Percentiles rank a stretch among this genome's conserved stretches.
Evolutionary conservation across 352 stramenopile genomes (phyloP).

Genomic region (Globisporangium cylindrosporum): DNA sequence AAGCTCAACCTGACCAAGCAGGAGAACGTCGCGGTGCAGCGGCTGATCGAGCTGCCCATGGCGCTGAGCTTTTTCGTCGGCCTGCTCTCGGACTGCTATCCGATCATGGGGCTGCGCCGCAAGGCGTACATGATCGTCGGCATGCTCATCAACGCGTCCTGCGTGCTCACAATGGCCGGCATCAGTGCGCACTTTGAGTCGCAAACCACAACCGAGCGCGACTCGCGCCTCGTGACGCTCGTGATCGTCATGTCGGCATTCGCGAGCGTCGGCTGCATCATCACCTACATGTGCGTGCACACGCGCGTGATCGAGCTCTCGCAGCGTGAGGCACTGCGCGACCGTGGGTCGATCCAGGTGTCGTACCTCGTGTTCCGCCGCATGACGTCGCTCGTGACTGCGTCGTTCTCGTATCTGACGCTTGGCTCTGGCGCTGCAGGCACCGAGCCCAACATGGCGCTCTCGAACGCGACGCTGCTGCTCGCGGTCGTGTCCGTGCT

Average conservation of each 20-base stretch:
- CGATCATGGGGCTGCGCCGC: slow-evolving; percentile 85
- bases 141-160: slow-evolving; percentile 16
- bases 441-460: slow-evolving; percentile 7
- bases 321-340: slow-evolving; percentile 35
- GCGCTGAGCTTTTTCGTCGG: slow-evolving; percentile 87
- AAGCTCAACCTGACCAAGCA: slow-evolving; percentile 19
- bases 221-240: slow-evolving; percentile 18
- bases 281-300: slow-evolving; percentile 34
- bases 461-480: slow-evolving; percentile 24
- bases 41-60: slow-evolving; percentile 82
- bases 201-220: slow-evolving; percentile 1
- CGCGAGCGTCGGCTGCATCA: slow-evolving; percentile 28
- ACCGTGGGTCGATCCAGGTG: slow-evolving; percentile 32
- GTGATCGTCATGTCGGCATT: slow-evolving; percentile 26
- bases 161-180: slow-evolving; percentile 21
- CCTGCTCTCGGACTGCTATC: slow-evolving; percentile 87
- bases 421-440: slow-evolving; percentile 16
- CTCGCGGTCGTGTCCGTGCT: slow-evolving; percentile 29
- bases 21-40: slow-evolving; percentile 25
- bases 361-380: slow-evolving; percentile 38
- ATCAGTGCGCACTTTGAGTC: slow-evolving; percentile 27
- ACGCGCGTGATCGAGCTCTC: slow-evolving; percentile 44
- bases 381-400: slow-evolving; percentile 20
- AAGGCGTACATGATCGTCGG: slow-evolving; percentile 91
- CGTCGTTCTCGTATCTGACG: slow-evolving; percentile 5